Base-by-base conservation (phyloP, 805 yeast species). In the Pichia nakasei region DNA sequence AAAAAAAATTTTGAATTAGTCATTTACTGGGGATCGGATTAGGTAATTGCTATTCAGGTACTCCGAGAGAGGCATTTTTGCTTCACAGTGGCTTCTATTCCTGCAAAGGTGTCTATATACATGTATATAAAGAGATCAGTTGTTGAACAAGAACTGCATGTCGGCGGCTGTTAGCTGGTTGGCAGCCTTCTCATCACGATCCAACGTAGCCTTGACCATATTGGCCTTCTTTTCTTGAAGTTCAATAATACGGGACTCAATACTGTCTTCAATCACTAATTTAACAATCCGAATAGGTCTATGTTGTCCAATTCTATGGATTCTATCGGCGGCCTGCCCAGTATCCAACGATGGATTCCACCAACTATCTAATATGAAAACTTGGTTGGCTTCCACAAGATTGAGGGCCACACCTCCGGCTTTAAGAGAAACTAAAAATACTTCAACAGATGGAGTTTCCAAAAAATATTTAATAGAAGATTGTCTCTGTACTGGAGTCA, bases 351-450 rank as follows among this genome's bases (percentile, higher is more conserved):
- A 84, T 1, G 97, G 97, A 60, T 93, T 94, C 97, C 98, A 93
- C 98, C 98, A 93, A 31, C 97, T 97, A 56, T 93, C 99, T 70
- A 93, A 70, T 37, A 93, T 72, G 53, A 93, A 93, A 38, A 93
- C 97, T 57, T 91, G 97, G 3, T 94, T 88, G 0, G 98, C 97
- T 57, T 94, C 99, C 57, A 96, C 91, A 51, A 93, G 70, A 60
- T 93, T 93, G 52, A 93, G 70, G 0, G 98, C 98, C 36, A 93
- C 98, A 66, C 99, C 99, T 52, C 99, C 99, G 0, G 99, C 99
- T 59, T 93, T 93, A 55, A 93, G 72, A 31, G 96, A 87, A 9
- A 93, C 98, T 50, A 93, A 65, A 58, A 93, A 93, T 9, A 93
- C 95, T 61, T 93, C 98, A 34, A 91, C 96, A 37, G 75, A 75